Conservation (phyloP, 306 rosid species). For the Senna siamea region DNA sequence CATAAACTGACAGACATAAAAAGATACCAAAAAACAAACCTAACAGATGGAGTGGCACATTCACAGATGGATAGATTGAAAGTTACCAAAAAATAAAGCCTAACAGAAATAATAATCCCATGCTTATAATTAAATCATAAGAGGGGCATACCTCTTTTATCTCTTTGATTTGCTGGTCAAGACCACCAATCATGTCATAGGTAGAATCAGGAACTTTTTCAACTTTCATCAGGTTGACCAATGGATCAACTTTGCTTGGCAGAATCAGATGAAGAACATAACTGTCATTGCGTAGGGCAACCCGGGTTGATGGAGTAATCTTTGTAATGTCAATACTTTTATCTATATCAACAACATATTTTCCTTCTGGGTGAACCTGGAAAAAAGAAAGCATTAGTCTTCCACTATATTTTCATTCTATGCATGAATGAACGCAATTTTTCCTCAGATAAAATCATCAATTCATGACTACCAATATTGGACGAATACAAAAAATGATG, state of each 20-base stretch:
- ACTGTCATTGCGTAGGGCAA: constrained; percentile 98
- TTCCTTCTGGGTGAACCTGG: constrained; percentile 99
- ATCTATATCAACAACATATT: constrained; percentile 96
- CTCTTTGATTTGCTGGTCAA: constrained; percentile 98
- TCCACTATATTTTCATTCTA: neutral
- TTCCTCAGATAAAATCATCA: neutral
- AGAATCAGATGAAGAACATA: constrained; percentile 92
- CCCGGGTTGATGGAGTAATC: constrained; percentile 96
- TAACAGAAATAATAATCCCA: neutral
- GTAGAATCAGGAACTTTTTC: constrained; percentile 99
- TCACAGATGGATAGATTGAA: too few relatives aligned
- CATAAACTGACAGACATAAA: too few relatives aligned
- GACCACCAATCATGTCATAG: constrained; percentile 99
- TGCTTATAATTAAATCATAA: constrained; percentile 26
- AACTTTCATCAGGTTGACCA: constrained; percentile 98
- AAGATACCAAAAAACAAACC: too few relatives aligned
- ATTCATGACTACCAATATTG: neutral
- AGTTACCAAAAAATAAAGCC: neutral
- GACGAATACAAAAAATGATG: neutral
- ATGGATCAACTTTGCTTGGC: constrained; percentile 99
- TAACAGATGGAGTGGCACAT: too few relatives aligned
- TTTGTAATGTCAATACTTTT: constrained; percentile 92
- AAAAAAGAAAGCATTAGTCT: constrained; percentile 16
- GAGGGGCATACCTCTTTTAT: constrained; percentile 76
- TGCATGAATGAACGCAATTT: neutral